These are phyloP conservation scores for Xylariaceae sp. DNA, from an alignment of 2,329 filamentous ascomycete genomes.

Conservation along the genomic window DNA sequence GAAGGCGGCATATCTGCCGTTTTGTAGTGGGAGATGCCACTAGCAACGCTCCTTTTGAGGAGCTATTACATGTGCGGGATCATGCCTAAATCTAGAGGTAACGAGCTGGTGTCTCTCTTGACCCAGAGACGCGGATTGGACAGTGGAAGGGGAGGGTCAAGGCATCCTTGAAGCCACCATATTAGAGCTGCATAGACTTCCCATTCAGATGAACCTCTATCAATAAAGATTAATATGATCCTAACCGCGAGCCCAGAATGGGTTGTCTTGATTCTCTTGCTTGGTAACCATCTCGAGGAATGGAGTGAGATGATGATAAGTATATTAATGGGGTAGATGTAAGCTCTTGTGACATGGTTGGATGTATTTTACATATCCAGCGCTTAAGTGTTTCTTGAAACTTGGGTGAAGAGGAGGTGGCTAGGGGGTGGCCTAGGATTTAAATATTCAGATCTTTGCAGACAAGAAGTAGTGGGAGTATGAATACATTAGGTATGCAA, in stretches of 20 bases:
- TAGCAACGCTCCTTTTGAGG: not conserved
- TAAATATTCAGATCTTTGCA: not conserved
- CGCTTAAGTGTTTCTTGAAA: not conserved
- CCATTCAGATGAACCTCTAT: not conserved
- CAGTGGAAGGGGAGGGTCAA: not conserved
- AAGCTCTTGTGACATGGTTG: no score
- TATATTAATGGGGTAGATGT: not conserved
- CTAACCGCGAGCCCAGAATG: not conserved
- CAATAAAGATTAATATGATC: not conserved
- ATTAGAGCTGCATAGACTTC: not conserved
- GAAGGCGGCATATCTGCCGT: not conserved
- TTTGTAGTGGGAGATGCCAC: not conserved
- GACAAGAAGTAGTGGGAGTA: not conserved
- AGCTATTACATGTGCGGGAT: not conserved
- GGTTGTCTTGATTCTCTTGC: no score
- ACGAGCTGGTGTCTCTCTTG: not conserved
- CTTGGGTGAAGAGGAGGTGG: not conserved
- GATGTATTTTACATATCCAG: no score
- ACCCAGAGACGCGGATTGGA: not conserved
- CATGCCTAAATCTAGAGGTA: not conserved
- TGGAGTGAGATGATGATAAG: not conserved
- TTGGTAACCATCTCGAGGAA: not conserved
- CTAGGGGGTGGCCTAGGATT: not conserved
- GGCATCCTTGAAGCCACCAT: not conserved
- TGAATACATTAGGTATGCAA: not conserved